Evolutionary conservation across 148 eudicot genomes (phyloP).

Genomic region (Cornus suecica): DNA sequence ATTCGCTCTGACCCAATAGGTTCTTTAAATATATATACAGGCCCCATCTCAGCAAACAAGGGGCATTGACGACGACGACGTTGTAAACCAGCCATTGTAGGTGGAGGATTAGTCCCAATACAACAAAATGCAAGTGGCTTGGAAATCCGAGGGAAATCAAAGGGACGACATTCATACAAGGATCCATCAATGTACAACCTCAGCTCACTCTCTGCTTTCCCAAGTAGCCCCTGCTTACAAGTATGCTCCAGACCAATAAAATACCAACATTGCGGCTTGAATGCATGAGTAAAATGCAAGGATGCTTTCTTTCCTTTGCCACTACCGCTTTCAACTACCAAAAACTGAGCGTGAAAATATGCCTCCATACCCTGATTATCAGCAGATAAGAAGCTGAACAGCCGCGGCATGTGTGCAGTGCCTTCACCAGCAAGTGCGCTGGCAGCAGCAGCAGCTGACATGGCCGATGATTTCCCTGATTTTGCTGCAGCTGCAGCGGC

Average conservation of each 20-base stretch:
- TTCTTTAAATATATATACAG: constrained; percentile 92
- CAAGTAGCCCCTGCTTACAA: constrained; percentile 83
- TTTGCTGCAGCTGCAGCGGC: constrained; percentile 97
- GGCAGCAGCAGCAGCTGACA: constrained; percentile 99
- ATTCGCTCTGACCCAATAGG: constrained; percentile 87
- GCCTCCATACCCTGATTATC: constrained; percentile 99
- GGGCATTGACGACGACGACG: constrained; percentile 99
- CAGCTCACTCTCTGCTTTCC: constrained; percentile 92
- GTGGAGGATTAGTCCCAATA: constrained; percentile 96
- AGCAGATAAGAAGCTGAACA: constrained; percentile 92
- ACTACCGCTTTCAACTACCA: constrained; percentile 92
- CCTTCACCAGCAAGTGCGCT: constrained; percentile 99
- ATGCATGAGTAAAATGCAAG: constrained; percentile 96
- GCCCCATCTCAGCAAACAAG: constrained; percentile 99
- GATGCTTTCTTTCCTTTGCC: constrained; percentile 93
- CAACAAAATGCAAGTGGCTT: constrained; percentile 99
- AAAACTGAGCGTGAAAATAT: constrained; percentile 97
- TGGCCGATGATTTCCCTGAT: constrained; percentile 90
- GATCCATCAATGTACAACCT: constrained; percentile 91
- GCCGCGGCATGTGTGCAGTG: constrained; percentile 94
- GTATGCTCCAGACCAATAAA: constrained; percentile 95
- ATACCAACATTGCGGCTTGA: constrained; percentile 98
- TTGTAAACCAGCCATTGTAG: constrained; percentile 97
- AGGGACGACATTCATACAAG: constrained; percentile 85
- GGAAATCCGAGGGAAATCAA: constrained; percentile 87